Conservation (phyloP, 2,329 filamentous ascomycete genomes). For the Tolypocladium ophioglossoides region DNA sequence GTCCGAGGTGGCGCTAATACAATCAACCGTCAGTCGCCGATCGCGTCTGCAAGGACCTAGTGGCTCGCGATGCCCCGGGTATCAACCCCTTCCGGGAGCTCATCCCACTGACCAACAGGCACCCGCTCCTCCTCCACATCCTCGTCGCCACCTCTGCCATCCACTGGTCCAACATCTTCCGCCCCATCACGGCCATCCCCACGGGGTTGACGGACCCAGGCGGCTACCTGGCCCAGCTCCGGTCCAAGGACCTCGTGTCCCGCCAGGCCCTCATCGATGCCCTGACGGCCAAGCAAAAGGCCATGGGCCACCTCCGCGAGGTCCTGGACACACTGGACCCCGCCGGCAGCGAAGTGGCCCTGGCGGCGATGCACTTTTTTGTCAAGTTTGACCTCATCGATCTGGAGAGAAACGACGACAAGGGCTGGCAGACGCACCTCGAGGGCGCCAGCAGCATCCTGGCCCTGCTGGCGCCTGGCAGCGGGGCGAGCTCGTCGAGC, state of each 20-base stretch:
- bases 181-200: slow-evolving; percentile 20
- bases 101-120: slow-evolving; percentile 32
- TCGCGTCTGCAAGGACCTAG: slow-evolving; percentile 43
- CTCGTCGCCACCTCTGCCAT: slow-evolving; percentile 38
- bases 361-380: slow-evolving; percentile 39
- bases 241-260: slow-evolving; percentile 26
- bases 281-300: slow-evolving; percentile 34
- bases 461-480: slow-evolving; percentile 21
- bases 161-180: slow-evolving; percentile 35
- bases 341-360: slow-evolving; percentile 32
- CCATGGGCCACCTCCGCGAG: slow-evolving; percentile 30
- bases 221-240: slow-evolving; percentile 24
- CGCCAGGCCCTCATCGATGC: slow-evolving; percentile 34
- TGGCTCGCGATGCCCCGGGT: slow-evolving; percentile 33
- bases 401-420: slow-evolving; percentile 28
- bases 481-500: slow-evolving; percentile 16
- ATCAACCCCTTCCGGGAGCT: slow-evolving; percentile 38
- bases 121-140: slow-evolving; percentile 36
- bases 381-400: slow-evolving; percentile 42
- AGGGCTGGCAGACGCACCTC: slow-evolving; percentile 35
- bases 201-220: slow-evolving; percentile 21
- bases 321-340: slow-evolving; percentile 28
- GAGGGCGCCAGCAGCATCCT: slow-evolving; percentile 33
- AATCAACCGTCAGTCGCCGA: slow-evolving; percentile 25
- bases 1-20: slow-evolving; percentile 11